A percentile compares a stretch with the other conserved stretches of the same genome.
These are phyloP conservation scores for Leccinum fallax DNA, from an alignment of 1,284 basidiomycete species.

Conservation along the genomic window DNA sequence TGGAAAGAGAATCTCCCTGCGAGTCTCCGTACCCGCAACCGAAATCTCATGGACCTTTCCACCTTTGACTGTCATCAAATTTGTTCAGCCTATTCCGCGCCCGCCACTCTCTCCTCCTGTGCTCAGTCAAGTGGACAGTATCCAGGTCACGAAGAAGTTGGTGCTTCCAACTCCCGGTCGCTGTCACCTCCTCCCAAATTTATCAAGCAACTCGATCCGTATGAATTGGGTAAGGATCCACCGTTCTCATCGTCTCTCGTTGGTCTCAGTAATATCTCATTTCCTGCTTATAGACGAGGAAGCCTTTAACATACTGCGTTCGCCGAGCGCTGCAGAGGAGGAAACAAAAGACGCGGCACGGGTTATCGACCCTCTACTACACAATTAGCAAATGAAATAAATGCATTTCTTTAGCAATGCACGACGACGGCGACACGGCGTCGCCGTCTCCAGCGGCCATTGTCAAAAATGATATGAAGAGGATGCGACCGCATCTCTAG, in stretches of 20 bases:
- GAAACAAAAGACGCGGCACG: no score
- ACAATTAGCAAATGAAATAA: no score
- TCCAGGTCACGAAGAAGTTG: background rate
- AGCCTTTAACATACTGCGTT: background rate
- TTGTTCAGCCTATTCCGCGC: slow-evolving; percentile 32
- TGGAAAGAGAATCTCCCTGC: no score
- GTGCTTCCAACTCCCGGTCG: no score
- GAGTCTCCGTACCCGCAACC: slow-evolving; percentile 32
- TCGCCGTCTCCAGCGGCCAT: no score
- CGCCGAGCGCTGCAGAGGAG: no score
- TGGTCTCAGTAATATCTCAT: background rate
- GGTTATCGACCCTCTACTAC: no score
- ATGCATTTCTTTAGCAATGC: no score
- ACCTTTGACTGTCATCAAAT: slow-evolving; percentile 16
- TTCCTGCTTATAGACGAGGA: slow-evolving; percentile 28
- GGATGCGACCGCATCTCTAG: no score
- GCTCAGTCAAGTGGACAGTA: background rate
- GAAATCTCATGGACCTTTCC: slow-evolving; percentile 19
- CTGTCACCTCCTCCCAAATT: no score
- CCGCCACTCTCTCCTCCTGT: slow-evolving; percentile 1
- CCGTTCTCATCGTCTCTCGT: background rate
- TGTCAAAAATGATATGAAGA: no score
- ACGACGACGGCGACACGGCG: no score
- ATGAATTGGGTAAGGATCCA: slow-evolving; percentile 26
- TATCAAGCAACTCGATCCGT: slow-evolving; percentile 27